Conservation (phyloP, 164 flowering plant species). For the Piper betle region DNA sequence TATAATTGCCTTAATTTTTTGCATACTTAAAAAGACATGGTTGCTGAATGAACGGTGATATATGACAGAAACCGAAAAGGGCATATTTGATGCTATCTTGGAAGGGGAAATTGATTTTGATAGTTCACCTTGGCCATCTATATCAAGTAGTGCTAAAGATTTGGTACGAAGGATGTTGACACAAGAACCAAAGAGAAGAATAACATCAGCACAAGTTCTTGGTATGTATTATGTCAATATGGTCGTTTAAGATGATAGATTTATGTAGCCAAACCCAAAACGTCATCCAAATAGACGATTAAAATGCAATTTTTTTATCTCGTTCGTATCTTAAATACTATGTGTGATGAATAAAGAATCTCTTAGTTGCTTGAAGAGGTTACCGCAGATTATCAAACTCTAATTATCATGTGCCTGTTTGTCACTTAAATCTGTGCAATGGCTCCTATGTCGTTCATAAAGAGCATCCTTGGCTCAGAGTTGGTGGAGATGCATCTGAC, state of each 20-base stretch:
- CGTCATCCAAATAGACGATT: not conserved
- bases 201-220: slow-evolving; percentile 76
- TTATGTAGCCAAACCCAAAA: too few relatives aligned
- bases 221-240: slow-evolving; percentile 26
- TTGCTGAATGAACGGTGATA: too few relatives aligned
- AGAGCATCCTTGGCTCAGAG: slow-evolving; percentile 94
- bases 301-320: not conserved
- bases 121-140: slow-evolving; percentile 68
- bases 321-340: too few relatives aligned
- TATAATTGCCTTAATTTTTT: too few relatives aligned
- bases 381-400: too few relatives aligned
- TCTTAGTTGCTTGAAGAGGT: not conserved
- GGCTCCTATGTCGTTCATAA: not conserved
- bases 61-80: slow-evolving; percentile 57
- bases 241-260: too few relatives aligned
- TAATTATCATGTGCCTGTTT: not conserved
- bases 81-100: slow-evolving; percentile 67
- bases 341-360: not conserved
- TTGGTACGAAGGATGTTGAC: slow-evolving; percentile 76
- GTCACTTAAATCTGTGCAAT: not conserved
- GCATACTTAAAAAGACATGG: too few relatives aligned
- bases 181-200: slow-evolving; percentile 61
- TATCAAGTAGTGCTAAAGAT: slow-evolving; percentile 73
- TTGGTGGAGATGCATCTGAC: slow-evolving; percentile 87
- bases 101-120: slow-evolving; percentile 65